Evolutionary conservation across 108 stramenopile genomes (phyloP).

Genomic region (Licmophora abbreviata): DNA sequence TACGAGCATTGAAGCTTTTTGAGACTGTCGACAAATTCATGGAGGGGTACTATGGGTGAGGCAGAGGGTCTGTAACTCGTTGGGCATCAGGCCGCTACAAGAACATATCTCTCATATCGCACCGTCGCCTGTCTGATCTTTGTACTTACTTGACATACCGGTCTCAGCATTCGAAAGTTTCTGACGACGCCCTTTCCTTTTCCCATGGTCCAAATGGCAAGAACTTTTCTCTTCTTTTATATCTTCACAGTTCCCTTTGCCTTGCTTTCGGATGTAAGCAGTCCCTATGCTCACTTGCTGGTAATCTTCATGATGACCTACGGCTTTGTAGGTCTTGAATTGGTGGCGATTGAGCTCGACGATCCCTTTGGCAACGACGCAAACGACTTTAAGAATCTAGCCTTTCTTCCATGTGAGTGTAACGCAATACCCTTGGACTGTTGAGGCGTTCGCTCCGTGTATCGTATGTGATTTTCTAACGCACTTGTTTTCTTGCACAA

Average conservation of each 20-base stretch:
- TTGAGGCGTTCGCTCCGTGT: neutral
- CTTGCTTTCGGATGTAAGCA: neutral
- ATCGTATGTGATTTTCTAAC: slow-evolving; percentile 2
- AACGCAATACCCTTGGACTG: neutral
- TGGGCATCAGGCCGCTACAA: too few species aligned
- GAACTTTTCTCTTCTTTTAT: slow-evolving; percentile 17
- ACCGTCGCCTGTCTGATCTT: neutral
- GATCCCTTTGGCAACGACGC: slow-evolving; percentile 35
- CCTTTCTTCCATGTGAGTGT: slow-evolving; percentile 3
- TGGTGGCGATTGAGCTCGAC: slow-evolving; percentile 27
- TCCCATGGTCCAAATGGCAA: slow-evolving; percentile 22
- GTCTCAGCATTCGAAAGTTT: slow-evolving; percentile 9
- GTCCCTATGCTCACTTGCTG: slow-evolving; percentile 7
- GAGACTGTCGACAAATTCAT: slow-evolving; percentile 22
- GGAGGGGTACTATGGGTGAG: slow-evolving; percentile 11
- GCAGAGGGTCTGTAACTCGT: too few species aligned
- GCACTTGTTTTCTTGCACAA: neutral
- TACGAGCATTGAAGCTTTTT: slow-evolving; percentile 10
- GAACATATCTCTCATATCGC: too few species aligned
- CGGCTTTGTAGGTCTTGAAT: slow-evolving; percentile 31
- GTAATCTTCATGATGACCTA: slow-evolving; percentile 24
- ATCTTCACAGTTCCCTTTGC: slow-evolving; percentile 20
- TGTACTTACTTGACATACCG: neutral
- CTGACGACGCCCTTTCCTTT: slow-evolving; percentile 25
- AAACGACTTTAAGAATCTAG: slow-evolving; percentile 20